These are phyloP conservation scores for Rhodotorula sp. DNA, from an alignment of 1,284 basidiomycete species.

Conservation along the genomic window DNA sequence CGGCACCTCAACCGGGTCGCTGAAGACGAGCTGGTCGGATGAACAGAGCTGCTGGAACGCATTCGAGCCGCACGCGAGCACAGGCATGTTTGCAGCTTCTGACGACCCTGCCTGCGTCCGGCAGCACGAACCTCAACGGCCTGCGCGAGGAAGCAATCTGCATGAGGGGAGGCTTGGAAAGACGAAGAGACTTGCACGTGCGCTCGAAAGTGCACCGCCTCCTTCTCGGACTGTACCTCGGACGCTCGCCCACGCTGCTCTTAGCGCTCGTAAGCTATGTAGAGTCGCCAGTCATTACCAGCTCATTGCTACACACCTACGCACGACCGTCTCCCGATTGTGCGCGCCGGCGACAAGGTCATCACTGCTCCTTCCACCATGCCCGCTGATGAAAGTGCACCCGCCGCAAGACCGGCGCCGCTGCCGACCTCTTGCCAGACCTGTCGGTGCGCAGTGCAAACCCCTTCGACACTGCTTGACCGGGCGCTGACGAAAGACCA, in stretches of 20 bases:
- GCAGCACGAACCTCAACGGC: too few species aligned
- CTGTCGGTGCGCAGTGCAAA: background rate
- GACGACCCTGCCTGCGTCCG: too few species aligned
- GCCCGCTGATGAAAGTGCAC: too few species aligned
- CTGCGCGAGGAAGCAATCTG: too few species aligned
- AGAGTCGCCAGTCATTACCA: too few species aligned
- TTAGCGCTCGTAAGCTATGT: too few species aligned
- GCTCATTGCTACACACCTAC: too few species aligned
- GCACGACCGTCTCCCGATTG: too few species aligned
- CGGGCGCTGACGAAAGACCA: background rate
- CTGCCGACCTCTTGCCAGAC: background rate
- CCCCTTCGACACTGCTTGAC: background rate
- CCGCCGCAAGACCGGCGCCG: background rate
- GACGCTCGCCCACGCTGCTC: too few species aligned
- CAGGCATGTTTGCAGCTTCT: conserved; percentile 1
- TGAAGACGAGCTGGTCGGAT: background rate
- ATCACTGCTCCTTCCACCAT: too few species aligned
- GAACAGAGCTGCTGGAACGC: conserved; percentile 1
- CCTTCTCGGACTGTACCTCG: too few species aligned
- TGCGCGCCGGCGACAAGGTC: too few species aligned
- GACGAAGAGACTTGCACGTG: background rate
- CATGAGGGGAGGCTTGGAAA: background rate
- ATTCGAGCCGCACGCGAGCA: conserved; percentile 24
- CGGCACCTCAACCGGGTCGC: background rate
- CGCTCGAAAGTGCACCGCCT: background rate